Percentiles rank a stretch among this genome's conserved stretches.
Conservation (phyloP, 805 yeast species). For the Teunomyces gatunensis region DNA sequence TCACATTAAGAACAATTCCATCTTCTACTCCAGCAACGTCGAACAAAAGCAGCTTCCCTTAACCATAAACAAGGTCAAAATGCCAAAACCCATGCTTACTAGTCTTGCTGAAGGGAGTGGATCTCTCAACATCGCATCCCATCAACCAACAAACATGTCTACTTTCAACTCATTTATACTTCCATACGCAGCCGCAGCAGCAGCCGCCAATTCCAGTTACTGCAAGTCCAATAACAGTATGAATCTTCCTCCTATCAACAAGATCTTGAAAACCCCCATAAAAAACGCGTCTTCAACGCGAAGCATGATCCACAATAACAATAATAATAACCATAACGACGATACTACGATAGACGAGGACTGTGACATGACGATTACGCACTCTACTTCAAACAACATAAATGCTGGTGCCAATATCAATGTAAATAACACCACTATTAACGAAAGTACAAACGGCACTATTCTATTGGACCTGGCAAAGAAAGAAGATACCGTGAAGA, state of each 20-base stretch:
- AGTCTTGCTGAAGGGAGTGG: conserved; percentile 5
- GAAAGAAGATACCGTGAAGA: conserved; percentile 9
- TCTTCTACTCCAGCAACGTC: conserved; percentile 20
- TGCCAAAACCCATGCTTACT: conserved; percentile 11
- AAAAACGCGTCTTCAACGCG: conserved; percentile 28
- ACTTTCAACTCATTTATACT: conserved; percentile 5
- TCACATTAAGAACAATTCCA: conserved; percentile 36
- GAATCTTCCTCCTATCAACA: conserved; percentile 40
- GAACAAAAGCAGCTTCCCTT: conserved; percentile 11
- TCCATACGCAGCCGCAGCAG: conserved; percentile 2
- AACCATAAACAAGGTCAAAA: conserved; percentile 7
- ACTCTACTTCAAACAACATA: conserved; percentile 11
- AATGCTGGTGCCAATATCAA: conserved; percentile 1
- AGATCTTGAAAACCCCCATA: conserved; percentile 44
- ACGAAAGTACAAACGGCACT: conserved; percentile 1
- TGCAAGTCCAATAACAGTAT: conserved; percentile 9
- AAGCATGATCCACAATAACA: conserved; percentile 12
- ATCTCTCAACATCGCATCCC: not conserved
- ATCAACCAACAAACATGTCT: not conserved
- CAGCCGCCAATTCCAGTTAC: conserved; percentile 10
- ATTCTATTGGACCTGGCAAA: conserved; percentile 1
- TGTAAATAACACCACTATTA: conserved; percentile 4
- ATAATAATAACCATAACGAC: conserved; percentile 8
- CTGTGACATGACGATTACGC: conserved; percentile 18
- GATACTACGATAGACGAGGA: conserved; percentile 24